A percentile compares a stretch with the other conserved stretches of the same genome.
Evolutionary conservation across 2,329 filamentous ascomycete genomes (phyloP).

Genomic region (Bretziella fagacearum): DNA sequence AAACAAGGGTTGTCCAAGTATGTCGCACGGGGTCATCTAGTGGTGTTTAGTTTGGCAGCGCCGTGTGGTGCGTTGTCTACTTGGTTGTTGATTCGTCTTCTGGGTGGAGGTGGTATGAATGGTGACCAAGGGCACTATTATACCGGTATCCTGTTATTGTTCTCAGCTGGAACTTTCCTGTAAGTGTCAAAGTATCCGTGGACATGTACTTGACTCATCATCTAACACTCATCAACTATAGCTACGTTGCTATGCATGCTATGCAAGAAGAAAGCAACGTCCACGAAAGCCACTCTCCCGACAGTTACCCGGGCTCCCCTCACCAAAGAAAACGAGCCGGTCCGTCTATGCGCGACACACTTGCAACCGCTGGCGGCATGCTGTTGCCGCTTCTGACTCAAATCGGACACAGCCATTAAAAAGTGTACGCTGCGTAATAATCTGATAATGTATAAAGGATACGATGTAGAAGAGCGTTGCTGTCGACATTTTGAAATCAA

Average conservation of each 20-base stretch:
- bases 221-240: slow-evolving; percentile 22
- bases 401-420: slow-evolving; percentile 55
- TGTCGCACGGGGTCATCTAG: slow-evolving; percentile 63
- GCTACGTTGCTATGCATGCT: slow-evolving; percentile 95
- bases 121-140: slow-evolving; percentile 60
- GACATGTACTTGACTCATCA: background rate
- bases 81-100: slow-evolving; percentile 58
- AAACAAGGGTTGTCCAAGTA: slow-evolving; percentile 85
- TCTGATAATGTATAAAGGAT: background rate
- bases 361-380: slow-evolving; percentile 61
- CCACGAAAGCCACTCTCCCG: slow-evolving; percentile 36
- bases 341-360: slow-evolving; percentile 48
- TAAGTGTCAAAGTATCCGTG: slow-evolving; percentile 30
- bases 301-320: slow-evolving; percentile 37
- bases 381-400: slow-evolving; percentile 60
- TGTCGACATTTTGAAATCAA: no score
- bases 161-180: slow-evolving; percentile 91
- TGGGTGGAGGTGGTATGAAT: slow-evolving; percentile 46
- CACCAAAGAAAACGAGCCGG: slow-evolving; percentile 35
- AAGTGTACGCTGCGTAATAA: background rate
- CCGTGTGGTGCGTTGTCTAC: slow-evolving; percentile 72
- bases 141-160: slow-evolving; percentile 85
- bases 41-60: slow-evolving; percentile 82
- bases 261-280: slow-evolving; percentile 61
- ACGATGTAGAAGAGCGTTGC: background rate